Conservation (phyloP, 257 asterid genomes). For the Ballota nigra region DNA sequence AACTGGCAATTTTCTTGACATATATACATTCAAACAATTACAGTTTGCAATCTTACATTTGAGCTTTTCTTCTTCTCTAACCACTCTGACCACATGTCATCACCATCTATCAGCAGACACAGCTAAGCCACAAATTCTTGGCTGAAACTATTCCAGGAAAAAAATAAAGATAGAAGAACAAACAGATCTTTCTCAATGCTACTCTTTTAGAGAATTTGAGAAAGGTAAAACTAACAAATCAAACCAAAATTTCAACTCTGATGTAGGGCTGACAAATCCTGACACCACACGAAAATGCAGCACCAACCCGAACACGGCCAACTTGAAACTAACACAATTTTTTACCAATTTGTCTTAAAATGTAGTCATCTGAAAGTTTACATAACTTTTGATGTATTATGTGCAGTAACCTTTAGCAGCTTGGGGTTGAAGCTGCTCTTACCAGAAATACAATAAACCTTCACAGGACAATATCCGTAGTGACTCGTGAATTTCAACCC, state of each 20-base stretch:
- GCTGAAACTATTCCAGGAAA: slow-evolving; percentile 21
- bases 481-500: slow-evolving; percentile 10
- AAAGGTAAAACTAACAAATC: slow-evolving; percentile 10
- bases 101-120: slow-evolving; percentile 10
- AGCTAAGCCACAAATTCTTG: slow-evolving; percentile 18
- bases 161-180: neutral
- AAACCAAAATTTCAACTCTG: slow-evolving; percentile 21
- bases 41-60: slow-evolving; percentile 20
- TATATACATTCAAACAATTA: slow-evolving; percentile 32
- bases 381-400: neutral
- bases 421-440: slow-evolving; percentile 3
- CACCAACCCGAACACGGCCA: neutral
- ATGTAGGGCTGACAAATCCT: neutral
- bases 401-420: slow-evolving; percentile 19
- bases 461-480: neutral
- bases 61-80: slow-evolving; percentile 7
- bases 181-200: slow-evolving; percentile 21
- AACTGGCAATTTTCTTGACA: slow-evolving; percentile 16
- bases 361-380: neutral
- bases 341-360: neutral
- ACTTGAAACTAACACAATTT: neutral
- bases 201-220: neutral
- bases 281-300: neutral
- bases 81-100: slow-evolving; percentile 19
- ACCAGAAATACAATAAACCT: neutral